Base-by-base conservation (phyloP, 768 basidiomycete species). In the Lentinula sp. region DNA sequence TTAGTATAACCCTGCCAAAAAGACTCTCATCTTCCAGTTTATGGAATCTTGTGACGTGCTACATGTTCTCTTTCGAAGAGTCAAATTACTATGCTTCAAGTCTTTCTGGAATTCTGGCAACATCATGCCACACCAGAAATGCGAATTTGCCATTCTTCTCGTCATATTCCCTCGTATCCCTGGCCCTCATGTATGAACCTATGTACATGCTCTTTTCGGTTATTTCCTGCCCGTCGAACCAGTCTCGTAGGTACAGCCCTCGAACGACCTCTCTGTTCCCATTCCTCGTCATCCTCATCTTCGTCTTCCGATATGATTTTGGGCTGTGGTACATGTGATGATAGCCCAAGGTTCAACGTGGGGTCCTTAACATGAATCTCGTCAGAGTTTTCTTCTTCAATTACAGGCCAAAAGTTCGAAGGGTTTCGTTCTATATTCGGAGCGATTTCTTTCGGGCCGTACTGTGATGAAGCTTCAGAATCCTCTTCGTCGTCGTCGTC, bases 241-340 rank as follows among this genome's bases (percentile, higher is more conserved):
- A 59, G 21, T 50, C 48, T 46, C 4, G 46, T 35, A 34, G 57
- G 57, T 37, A 59, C 57, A 28, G 45, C 57, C 18, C 45, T 46
- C 15, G 57, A 59, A 28, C 57, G 57, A n/a, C 57, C 57, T 59
- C 57, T 46, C 4, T 39, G 40, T 28, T 32, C 43, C 31, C 57
- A 32, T 58, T 58, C 57, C 21, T 32, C 16, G 18, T 35, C 32
- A 1, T 59, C 21, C 1, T 48, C 16, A 0, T 49, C 57, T 37
- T 59, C 34, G 31, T 59, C 40, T 3, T 45, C 55, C 13, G 18
- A 21, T 15, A 37, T 34, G 16, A 53, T 54, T 2, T 54, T 18
- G 10, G 37, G 9, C 15, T 3, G 35, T 18, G 35, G 16, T 54
- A 11, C 11, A 8, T 18, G 28, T 16, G 51, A 50, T n/a, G 31